A percentile compares a stretch with the other conserved stretches of the same genome.
Evolutionary conservation across 805 yeast genomes (phyloP).

Genomic region (Wickerhamiella siamensis): DNA sequence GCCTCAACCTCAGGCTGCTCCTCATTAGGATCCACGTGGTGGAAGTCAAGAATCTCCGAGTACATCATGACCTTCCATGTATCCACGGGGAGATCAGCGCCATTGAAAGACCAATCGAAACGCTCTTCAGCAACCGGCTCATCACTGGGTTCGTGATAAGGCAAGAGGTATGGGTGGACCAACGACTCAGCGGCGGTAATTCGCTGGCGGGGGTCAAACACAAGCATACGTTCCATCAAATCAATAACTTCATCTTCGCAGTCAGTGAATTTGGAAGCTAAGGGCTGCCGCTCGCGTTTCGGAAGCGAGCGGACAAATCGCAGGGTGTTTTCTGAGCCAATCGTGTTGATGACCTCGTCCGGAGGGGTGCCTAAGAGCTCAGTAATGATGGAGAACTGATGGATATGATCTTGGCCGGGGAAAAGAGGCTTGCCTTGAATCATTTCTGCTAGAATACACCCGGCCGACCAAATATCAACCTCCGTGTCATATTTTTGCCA

Average conservation of each 20-base stretch:
- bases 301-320: conserved; percentile 91
- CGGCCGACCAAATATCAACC: conserved; percentile 97
- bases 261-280: conserved; percentile 61
- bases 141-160: conserved; percentile 94
- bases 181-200: conserved; percentile 85
- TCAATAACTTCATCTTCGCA: conserved; percentile 65
- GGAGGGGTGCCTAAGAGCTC: conserved; percentile 96
- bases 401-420: conserved; percentile 98
- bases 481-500: conserved; percentile 97
- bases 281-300: conserved; percentile 80
- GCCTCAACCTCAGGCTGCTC: conserved; percentile 8
- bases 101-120: conserved; percentile 97
- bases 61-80: conserved; percentile 99
- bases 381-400: conserved; percentile 92
- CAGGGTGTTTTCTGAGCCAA: conserved; percentile 87
- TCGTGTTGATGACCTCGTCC: conserved; percentile 86
- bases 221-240: conserved; percentile 73
- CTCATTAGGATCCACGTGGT: conserved; percentile 53
- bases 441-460: conserved; percentile 96
- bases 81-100: conserved; percentile 93
- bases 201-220: conserved; percentile 89
- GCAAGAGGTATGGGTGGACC: conserved; percentile 79
- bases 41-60: conserved; percentile 90
- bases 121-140: conserved; percentile 88
- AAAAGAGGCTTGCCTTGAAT: conserved; percentile 91